phyloP scores from a whole-genome alignment of 805 yeast species.

The Candida arabinofermentans region DNA sequence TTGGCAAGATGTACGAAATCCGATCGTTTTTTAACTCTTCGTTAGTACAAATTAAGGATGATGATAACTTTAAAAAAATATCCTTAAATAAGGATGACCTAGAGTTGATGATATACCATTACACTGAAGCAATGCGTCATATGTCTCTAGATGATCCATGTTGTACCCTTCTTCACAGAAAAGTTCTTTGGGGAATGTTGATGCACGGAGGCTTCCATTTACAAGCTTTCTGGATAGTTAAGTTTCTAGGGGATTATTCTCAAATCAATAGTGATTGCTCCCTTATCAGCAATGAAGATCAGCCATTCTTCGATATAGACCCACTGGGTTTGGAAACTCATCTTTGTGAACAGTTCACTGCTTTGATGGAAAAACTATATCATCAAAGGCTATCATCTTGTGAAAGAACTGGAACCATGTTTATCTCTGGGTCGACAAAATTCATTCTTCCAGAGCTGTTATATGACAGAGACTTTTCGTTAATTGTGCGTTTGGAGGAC shows the following conservation, averaged over 20 bases:
- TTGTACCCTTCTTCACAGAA: constrained; percentile 31
- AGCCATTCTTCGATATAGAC: constrained; percentile 10
- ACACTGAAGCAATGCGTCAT: constrained; percentile 32
- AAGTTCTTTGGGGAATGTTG: constrained; percentile 39
- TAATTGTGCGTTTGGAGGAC: constrained; percentile 10
- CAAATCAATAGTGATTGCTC: constrained; percentile 16
- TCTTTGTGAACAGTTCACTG: constrained; percentile 6
- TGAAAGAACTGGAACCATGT: constrained; percentile 7
- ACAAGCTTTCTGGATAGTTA: constrained; percentile 40
- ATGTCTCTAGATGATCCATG: constrained; percentile 37
- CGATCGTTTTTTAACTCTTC: constrained; percentile 7
- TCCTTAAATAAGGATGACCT: constrained; percentile 18
- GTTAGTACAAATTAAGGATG: too few relatives aligned
- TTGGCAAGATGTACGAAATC: constrained; percentile 16
- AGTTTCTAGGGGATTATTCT: constrained; percentile 30
- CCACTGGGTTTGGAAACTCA: constrained; percentile 10
- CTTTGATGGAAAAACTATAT: constrained; percentile 11
- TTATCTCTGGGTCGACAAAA: constrained; percentile 8
- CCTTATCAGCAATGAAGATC: constrained; percentile 15
- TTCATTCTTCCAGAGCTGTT: constrained; percentile 17
- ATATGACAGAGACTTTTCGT: constrained; percentile 6
- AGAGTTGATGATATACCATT: constrained; percentile 36
- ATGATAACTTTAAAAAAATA: background rate
- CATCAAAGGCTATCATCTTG: constrained; percentile 14
- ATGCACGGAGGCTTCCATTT: constrained; percentile 43